Evolutionary conservation across 2,329 filamentous ascomycete genomes (phyloP).

Genomic region (Neonectria sp.): DNA sequence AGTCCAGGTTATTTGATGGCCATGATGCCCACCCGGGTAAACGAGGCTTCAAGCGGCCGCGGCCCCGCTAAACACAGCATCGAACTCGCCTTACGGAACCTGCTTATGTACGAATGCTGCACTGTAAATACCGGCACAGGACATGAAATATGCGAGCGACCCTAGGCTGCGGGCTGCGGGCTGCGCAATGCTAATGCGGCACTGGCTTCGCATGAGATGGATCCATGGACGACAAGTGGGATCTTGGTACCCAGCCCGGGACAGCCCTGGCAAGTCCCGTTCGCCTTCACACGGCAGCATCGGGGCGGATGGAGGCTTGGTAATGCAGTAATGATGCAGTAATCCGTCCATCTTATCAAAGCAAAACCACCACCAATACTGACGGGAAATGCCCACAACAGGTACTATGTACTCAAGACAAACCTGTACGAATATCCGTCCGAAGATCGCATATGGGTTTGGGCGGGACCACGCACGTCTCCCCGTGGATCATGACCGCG

Average conservation of each 20-base stretch:
- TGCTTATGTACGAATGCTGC: not conserved
- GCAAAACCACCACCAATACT: not conserved
- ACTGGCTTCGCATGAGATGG: not conserved
- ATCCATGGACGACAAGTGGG: not conserved
- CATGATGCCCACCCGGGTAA: conserved; percentile 29
- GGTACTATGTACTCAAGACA: too few relatives aligned
- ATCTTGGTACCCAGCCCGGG: not conserved
- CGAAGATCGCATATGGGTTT: not conserved
- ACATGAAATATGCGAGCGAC: not conserved
- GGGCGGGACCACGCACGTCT: not conserved
- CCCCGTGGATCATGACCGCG: not conserved
- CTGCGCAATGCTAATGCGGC: not conserved
- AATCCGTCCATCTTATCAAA: too few relatives aligned
- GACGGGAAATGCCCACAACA: not conserved
- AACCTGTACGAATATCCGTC: not conserved
- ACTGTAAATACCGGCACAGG: too few relatives aligned
- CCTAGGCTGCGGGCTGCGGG: not conserved
- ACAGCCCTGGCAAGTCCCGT: not conserved
- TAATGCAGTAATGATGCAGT: too few relatives aligned
- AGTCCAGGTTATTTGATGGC: conserved; percentile 5
- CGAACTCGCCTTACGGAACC: not conserved
- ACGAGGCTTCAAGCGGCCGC: conserved; percentile 38
- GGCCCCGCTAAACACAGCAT: not conserved
- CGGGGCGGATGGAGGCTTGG: not conserved
- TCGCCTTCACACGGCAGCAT: not conserved